Evolutionary conservation across 176 grass and related monocot genomes (phyloP).

Genomic region (Aegilops bicornis): DNA sequence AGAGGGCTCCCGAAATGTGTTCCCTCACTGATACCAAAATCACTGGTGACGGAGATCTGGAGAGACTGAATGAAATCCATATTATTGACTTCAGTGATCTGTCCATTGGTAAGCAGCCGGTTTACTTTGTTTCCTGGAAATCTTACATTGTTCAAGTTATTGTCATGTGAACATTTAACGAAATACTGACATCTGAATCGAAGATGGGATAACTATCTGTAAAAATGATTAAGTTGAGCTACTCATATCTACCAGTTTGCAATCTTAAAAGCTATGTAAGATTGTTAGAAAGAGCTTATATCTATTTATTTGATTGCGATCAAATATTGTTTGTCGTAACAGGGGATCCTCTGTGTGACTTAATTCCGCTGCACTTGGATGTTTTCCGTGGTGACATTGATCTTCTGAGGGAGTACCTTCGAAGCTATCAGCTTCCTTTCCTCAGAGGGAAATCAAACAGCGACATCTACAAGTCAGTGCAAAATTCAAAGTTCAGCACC

Average conservation of each 20-base stretch:
- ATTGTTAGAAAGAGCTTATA: background rate
- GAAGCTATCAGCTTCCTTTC: constrained; percentile 78
- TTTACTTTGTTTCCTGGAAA: constrained; percentile 20
- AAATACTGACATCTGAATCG: constrained; percentile 15
- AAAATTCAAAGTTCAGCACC: constrained; percentile 63
- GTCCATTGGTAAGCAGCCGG: constrained; percentile 58
- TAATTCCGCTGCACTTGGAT: constrained; percentile 94
- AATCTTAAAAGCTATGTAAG: background rate
- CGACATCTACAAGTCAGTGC: constrained; percentile 19
- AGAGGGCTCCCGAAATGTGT: constrained; percentile 27
- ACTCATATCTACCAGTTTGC: background rate
- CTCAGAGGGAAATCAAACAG: constrained; percentile 37
- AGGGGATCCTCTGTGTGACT: constrained; percentile 89
- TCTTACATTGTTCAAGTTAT: background rate
- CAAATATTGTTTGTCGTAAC: constrained; percentile 19
- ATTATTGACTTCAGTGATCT: constrained; percentile 97
- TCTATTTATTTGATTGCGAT: background rate
- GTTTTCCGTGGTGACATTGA: constrained; percentile 71
- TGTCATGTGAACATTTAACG: background rate
- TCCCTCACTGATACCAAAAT: constrained; percentile 33
- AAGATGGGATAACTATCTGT: background rate
- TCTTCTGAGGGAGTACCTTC: constrained; percentile 72
- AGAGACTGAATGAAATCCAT: constrained; percentile 66
- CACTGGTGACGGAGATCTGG: constrained; percentile 21
- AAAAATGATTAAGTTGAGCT: background rate